A percentile compares a stretch with the other conserved stretches of the same genome.
Conservation (phyloP, 2,329 filamentous ascomycete species). For the Alternaria arbusti region DNA sequence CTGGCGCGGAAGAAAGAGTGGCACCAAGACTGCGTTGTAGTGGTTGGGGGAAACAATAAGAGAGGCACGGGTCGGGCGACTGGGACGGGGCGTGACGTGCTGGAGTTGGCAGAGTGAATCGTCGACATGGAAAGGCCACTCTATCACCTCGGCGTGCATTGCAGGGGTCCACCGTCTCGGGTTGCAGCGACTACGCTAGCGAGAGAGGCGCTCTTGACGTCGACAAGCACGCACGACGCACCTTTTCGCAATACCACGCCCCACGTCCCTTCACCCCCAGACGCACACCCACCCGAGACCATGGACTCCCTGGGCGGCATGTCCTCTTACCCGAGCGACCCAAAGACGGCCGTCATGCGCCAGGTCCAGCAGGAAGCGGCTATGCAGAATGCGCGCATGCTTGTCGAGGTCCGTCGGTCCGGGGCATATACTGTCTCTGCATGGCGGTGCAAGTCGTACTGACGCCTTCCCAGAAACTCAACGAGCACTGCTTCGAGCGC, state of each 20-base stretch:
- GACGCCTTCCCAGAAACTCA: constrained; percentile 51
- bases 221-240: constrained; percentile 19
- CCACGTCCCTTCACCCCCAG: not conserved
- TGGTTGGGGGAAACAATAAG: constrained; percentile 26
- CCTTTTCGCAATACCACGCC: not conserved
- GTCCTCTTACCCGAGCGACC: constrained; percentile 44
- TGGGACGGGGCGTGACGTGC: constrained; percentile 36
- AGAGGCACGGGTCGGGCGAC: constrained; percentile 32
- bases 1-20: constrained; percentile 33
- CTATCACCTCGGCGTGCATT: constrained; percentile 33
- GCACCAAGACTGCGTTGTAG: constrained; percentile 32
- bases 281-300: constrained; percentile 9
- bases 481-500: constrained; percentile 63
- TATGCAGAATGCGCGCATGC: constrained; percentile 57
- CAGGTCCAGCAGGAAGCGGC: constrained; percentile 61
- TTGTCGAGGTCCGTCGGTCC: constrained; percentile 50
- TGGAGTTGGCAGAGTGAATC: constrained; percentile 19
- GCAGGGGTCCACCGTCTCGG: constrained; percentile 27
- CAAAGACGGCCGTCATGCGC: constrained; percentile 58
- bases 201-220: constrained; percentile 36
- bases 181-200: constrained; percentile 19
- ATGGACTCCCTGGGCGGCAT: constrained; percentile 46
- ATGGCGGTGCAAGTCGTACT: not conserved
- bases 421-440: not conserved
- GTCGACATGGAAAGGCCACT: constrained; percentile 17